These are phyloP conservation scores for Gnomoniopsis sp. DNA, from an alignment of 2,329 filamentous ascomycete species.

Conservation along the genomic window DNA sequence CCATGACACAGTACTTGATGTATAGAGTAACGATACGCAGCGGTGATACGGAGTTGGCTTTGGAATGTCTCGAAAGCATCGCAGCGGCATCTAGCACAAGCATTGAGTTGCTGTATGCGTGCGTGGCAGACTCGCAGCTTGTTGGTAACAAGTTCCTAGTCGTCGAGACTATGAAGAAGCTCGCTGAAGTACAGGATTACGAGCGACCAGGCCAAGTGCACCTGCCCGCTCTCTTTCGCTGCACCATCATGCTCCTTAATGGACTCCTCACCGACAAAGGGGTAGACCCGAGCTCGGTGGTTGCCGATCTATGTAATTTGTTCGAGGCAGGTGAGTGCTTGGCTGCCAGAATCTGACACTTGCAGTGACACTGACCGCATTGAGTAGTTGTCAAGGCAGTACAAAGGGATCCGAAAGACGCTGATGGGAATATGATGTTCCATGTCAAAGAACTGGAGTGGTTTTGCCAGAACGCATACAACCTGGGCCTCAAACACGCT, in stretches of 20 bases:
- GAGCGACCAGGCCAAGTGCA: constrained; percentile 47
- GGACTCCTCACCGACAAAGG: constrained; percentile 32
- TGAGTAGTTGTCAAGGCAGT: constrained; percentile 39
- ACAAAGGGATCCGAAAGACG: constrained; percentile 34
- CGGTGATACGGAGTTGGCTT: constrained; percentile 55
- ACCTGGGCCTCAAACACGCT: constrained; percentile 63
- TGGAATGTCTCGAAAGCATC: constrained; percentile 61
- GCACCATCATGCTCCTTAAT: constrained; percentile 49
- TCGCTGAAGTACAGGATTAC: constrained; percentile 55
- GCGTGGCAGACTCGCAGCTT: constrained; percentile 71
- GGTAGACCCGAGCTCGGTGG: constrained; percentile 21
- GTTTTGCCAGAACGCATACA: constrained; percentile 82
- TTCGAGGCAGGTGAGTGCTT: constrained; percentile 41
- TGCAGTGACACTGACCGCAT: neutral
- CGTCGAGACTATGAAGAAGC: constrained; percentile 53
- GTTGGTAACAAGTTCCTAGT: constrained; percentile 59
- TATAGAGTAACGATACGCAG: constrained; percentile 67
- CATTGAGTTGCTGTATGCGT: constrained; percentile 69
- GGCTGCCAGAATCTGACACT: neutral
- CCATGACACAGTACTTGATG: constrained; percentile 68
- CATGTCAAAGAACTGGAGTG: constrained; percentile 68
- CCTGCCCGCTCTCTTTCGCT: constrained; percentile 62
- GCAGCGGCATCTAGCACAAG: constrained; percentile 49
- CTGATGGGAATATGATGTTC: constrained; percentile 48
- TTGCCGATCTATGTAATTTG: constrained; percentile 50